Percentiles rank a stretch among this genome's conserved stretches.
phyloP scores from a whole-genome alignment of 768 basidiomycete species.

The Rhodotorula diobovata region DNA sequence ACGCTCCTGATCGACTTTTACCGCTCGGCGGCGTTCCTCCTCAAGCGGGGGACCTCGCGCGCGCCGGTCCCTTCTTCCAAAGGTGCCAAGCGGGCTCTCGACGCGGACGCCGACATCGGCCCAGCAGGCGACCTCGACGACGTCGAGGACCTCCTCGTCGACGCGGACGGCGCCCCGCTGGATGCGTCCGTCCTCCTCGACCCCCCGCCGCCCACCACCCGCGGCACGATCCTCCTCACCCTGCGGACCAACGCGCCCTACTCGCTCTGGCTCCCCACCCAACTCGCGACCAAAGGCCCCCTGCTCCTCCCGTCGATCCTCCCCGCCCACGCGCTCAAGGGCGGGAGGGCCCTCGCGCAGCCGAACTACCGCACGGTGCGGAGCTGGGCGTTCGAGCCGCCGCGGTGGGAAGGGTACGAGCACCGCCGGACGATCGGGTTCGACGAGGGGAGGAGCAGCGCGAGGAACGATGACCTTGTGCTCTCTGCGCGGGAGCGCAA shows the following conservation, averaged over 20 bases:
- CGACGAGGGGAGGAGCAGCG: conserved; percentile 61
- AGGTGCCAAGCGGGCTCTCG: background rate
- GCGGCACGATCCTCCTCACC: conserved; percentile 80
- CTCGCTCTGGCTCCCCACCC: conserved; percentile 64
- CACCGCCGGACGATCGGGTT: conserved; percentile 90
- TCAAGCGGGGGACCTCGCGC: conserved; percentile 54
- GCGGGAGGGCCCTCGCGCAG: background rate
- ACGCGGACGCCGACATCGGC: background rate
- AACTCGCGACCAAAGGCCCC: conserved; percentile 42
- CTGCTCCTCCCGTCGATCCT: conserved; percentile 40
- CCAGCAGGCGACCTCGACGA: conserved; percentile 49
- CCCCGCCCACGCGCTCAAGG: background rate
- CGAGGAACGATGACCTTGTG: conserved; percentile 63
- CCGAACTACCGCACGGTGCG: conserved; percentile 60
- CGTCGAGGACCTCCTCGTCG: conserved; percentile 46
- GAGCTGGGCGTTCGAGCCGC: conserved; percentile 72
- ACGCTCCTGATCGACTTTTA: conserved; percentile 74
- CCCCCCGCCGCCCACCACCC: conserved; percentile 41
- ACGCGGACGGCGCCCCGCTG: conserved; percentile 27
- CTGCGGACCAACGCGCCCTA: conserved; percentile 82
- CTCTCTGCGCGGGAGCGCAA: conserved; percentile 29
- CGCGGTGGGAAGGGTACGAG: conserved; percentile 74
- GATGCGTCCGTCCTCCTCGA: conserved; percentile 12
- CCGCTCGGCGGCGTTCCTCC: conserved; percentile 61
- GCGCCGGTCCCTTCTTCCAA: background rate